Evolutionary conservation across 176 grass and related monocot species (phyloP).

Genomic region (Tillandsia leiboldiana): DNA sequence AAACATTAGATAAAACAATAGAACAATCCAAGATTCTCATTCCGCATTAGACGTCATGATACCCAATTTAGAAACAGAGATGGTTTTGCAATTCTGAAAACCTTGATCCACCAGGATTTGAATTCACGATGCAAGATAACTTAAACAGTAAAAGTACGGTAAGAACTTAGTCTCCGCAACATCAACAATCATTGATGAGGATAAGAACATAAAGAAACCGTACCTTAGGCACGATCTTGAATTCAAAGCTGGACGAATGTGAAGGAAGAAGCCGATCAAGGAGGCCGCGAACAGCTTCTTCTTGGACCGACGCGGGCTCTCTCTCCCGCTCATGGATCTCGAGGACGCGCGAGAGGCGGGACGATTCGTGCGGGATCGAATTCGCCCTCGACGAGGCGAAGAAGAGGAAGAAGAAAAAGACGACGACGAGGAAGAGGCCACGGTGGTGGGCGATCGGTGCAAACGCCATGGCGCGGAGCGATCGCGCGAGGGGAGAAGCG

Average conservation of each 20-base stretch:
- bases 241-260: constrained; percentile 54
- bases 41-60: too few species aligned
- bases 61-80: too few species aligned
- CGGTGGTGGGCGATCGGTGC: not conserved
- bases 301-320: constrained; percentile 26
- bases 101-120: too few species aligned
- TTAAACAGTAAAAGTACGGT: too few species aligned
- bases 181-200: too few species aligned
- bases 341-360: constrained; percentile 43
- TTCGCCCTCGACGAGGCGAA: constrained; percentile 6
- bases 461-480: not conserved
- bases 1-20: too few species aligned
- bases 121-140: too few species aligned
- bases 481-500: not conserved
- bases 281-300: constrained; percentile 33
- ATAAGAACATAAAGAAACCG: constrained; percentile 2
- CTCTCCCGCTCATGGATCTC: constrained; percentile 40
- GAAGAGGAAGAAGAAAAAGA: constrained; percentile 16
- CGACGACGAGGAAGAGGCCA: not conserved
- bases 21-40: too few species aligned
- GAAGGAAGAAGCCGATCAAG: constrained; percentile 45
- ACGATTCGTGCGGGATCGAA: constrained; percentile 10
- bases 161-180: too few species aligned
- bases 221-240: constrained; percentile 43
- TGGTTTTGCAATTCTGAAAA: too few species aligned